A percentile compares a stretch with the other conserved stretches of the same genome.
These are phyloP conservation scores for Marasmius tenuissimus DNA, from an alignment of 1,284 basidiomycete species.

Conservation along the genomic window DNA sequence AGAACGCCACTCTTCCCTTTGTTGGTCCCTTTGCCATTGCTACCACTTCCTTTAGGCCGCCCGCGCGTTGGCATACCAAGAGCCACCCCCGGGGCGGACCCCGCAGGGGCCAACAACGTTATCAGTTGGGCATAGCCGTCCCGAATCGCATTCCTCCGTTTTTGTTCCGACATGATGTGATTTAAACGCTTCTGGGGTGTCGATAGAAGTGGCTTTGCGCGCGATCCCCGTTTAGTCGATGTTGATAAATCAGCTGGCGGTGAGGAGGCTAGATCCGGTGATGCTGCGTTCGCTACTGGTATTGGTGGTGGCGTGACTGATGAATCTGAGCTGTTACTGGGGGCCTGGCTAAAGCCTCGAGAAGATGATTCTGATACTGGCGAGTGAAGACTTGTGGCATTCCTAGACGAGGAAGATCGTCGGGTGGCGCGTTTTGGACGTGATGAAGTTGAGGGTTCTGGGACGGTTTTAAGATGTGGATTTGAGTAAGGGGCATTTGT, in stretches of 20 bases:
- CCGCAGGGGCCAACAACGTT: constrained; percentile 71
- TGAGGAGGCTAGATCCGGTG: neutral
- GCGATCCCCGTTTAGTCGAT: constrained; percentile 22
- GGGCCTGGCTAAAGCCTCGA: constrained; percentile 23
- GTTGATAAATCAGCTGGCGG: constrained; percentile 10
- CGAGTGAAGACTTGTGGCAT: constrained; percentile 18
- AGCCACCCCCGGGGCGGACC: constrained; percentile 52
- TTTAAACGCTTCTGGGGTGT: constrained; percentile 90
- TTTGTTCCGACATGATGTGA: constrained; percentile 92
- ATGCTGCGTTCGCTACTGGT: neutral
- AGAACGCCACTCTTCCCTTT: constrained; percentile 83
- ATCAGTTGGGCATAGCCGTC: constrained; percentile 87
- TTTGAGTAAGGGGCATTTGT: constrained; percentile 41
- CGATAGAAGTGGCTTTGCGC: constrained; percentile 65
- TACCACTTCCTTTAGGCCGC: constrained; percentile 77
- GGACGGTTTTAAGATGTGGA: constrained; percentile 43
- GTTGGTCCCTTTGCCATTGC: constrained; percentile 53
- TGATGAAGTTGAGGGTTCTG: constrained; percentile 38
- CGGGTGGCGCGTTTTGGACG: constrained; percentile 25
- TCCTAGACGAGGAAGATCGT: constrained; percentile 28
- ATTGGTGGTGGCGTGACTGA: constrained; percentile 21
- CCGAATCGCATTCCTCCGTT: constrained; percentile 85
- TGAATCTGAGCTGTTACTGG: constrained; percentile 31
- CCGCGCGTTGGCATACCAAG: constrained; percentile 72
- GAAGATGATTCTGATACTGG: constrained; percentile 3